Evolutionary conservation across 2,329 filamentous ascomycete genomes (phyloP).

Genomic region (Cladophialophora exuberans): DNA sequence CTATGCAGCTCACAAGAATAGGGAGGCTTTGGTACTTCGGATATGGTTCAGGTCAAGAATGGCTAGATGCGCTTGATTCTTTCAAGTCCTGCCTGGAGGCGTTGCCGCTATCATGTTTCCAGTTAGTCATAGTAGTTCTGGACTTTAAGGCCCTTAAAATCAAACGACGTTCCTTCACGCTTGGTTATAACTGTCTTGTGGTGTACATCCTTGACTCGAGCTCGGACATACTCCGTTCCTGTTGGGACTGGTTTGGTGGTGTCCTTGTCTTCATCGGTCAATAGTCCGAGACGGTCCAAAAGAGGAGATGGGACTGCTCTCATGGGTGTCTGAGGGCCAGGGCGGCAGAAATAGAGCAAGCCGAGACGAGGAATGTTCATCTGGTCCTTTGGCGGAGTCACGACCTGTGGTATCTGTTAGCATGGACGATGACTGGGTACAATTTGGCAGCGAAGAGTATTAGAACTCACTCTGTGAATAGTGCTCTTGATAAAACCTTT

Average conservation of each 20-base stretch:
- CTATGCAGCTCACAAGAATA: too few species aligned
- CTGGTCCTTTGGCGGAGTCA: slow-evolving; percentile 54
- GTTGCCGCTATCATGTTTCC: neutral
- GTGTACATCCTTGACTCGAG: slow-evolving; percentile 52
- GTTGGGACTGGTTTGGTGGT: slow-evolving; percentile 40
- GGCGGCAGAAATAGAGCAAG: slow-evolving; percentile 59
- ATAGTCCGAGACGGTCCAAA: slow-evolving; percentile 43
- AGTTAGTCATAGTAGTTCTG: slow-evolving; percentile 40
- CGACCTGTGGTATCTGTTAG: slow-evolving; percentile 55
- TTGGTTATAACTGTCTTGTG: slow-evolving; percentile 49
- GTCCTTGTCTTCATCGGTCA: slow-evolving; percentile 46
- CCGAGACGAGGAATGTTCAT: slow-evolving; percentile 51
- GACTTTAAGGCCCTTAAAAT: slow-evolving; percentile 48
- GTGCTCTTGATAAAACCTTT: too few species aligned
- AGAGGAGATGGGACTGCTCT: slow-evolving; percentile 43
- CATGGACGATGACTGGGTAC: slow-evolving; percentile 36
- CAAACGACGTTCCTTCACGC: slow-evolving; percentile 49
- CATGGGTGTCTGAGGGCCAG: slow-evolving; percentile 52
- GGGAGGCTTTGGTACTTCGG: too few species aligned
- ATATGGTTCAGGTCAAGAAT: neutral
- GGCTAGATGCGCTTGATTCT: neutral
- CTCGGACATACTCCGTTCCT: slow-evolving; percentile 52
- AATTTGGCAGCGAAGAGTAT: neutral
- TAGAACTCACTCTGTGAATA: too few species aligned
- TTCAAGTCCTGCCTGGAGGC: neutral